phyloP scores from a whole-genome alignment of 225 moss, liverwort and hornwort genomes.

The Marchantia paleacea region DNA sequence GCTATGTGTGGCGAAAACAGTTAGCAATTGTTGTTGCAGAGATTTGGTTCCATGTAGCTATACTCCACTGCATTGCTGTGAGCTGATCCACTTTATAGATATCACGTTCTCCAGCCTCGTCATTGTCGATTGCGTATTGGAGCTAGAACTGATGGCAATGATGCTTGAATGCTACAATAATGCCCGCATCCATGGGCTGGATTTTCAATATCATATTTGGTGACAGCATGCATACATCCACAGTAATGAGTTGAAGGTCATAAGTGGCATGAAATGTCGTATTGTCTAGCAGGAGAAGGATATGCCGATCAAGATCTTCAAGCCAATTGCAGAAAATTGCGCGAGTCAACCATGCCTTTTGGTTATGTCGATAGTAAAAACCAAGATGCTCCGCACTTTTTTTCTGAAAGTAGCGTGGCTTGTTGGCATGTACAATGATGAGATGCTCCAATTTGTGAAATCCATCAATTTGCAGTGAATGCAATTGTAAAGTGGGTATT shows the following conservation, averaged over 20 bases:
- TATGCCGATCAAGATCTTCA: neutral
- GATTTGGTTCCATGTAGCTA: slow-evolving; percentile 7
- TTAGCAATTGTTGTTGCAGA: slow-evolving; percentile 12
- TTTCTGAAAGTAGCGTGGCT: too few relatives aligned
- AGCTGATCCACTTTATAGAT: slow-evolving; percentile 19
- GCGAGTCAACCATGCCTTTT: slow-evolving; percentile 5
- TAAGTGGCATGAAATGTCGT: neutral
- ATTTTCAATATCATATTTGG: slow-evolving; percentile 1
- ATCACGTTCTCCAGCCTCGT: slow-evolving; percentile 5
- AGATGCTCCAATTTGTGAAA: too few relatives aligned
- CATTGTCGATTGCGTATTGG: slow-evolving; percentile 14
- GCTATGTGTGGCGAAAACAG: slow-evolving; percentile 4
- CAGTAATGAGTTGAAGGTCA: neutral
- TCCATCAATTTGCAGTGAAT: too few relatives aligned
- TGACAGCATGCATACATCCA: slow-evolving; percentile 8
- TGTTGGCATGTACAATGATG: too few relatives aligned
- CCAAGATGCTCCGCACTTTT: too few relatives aligned
- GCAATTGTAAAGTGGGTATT: too few relatives aligned
- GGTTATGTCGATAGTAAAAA: too few relatives aligned
- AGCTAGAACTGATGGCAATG: slow-evolving; percentile 2
- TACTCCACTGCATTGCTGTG: too few relatives aligned
- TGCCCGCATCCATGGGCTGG: slow-evolving; percentile 18
- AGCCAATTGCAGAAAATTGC: too few relatives aligned
- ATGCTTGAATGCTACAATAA: too few relatives aligned
- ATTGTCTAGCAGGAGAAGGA: slow-evolving; percentile 2